A percentile compares a stretch with the other conserved stretches of the same genome.
These are phyloP conservation scores for Suillus hirtellus DNA, from an alignment of 768 basidiomycete species.

Conservation along the genomic window DNA sequence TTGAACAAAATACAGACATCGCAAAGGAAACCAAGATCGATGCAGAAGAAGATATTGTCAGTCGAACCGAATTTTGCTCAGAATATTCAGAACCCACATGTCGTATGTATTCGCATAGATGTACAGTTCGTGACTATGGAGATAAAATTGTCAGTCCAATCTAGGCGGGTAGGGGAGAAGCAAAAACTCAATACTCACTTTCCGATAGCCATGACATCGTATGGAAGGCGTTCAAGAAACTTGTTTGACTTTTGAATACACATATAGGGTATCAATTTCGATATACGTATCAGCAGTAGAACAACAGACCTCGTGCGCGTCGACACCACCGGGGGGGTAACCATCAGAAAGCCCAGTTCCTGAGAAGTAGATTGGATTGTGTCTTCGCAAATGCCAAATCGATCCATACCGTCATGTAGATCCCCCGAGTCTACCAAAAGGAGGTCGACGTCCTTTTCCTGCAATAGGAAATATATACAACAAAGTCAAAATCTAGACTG, in stretches of 20 bases:
- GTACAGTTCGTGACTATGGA: slow-evolving; percentile 77
- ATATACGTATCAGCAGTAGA: neutral
- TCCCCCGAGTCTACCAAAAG: slow-evolving; percentile 84
- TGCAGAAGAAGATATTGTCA: neutral
- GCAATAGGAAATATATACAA: neutral
- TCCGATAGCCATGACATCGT: slow-evolving; percentile 83
- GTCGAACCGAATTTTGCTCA: neutral
- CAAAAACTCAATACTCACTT: slow-evolving; percentile 50
- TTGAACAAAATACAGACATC: neutral
- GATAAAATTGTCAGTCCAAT: slow-evolving; percentile 6
- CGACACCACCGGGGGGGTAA: slow-evolving; percentile 65
- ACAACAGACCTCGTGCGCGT: slow-evolving; percentile 63
- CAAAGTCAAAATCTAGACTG: neutral
- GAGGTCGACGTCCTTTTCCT: slow-evolving; percentile 77
- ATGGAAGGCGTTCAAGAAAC: slow-evolving; percentile 71
- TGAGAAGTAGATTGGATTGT: slow-evolving; percentile 22
- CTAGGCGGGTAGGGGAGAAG: neutral
- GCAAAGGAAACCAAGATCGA: neutral
- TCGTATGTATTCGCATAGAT: slow-evolving; percentile 65
- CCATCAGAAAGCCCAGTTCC: slow-evolving; percentile 81
- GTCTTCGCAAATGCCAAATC: neutral
- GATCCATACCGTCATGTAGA: slow-evolving; percentile 59
- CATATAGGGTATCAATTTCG: neutral
- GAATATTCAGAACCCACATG: slow-evolving; percentile 42
- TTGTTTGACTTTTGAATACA: slow-evolving; percentile 57